A percentile compares a stretch with the other conserved stretches of the same genome.
These are phyloP conservation scores for Aspergillus sp. DNA, from an alignment of 2,329 filamentous ascomycete species.

Conservation along the genomic window DNA sequence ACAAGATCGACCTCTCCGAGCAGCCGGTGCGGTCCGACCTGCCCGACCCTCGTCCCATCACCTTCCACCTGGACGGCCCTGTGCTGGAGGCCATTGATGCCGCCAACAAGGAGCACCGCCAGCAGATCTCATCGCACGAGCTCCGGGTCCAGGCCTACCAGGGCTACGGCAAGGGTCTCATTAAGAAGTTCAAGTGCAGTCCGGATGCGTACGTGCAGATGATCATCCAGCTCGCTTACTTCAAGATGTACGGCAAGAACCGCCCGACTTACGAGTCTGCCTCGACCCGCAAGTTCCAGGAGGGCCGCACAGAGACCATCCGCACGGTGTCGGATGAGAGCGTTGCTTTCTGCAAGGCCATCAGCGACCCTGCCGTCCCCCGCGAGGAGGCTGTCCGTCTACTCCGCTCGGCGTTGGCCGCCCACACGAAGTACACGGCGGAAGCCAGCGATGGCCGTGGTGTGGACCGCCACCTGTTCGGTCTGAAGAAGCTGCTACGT, in stretches of 20 bases:
- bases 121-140: slow-evolving; percentile 83
- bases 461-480: slow-evolving; percentile 95
- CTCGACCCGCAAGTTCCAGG: slow-evolving; percentile 90
- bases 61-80: slow-evolving; percentile 74
- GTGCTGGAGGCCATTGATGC: slow-evolving; percentile 76
- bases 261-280: slow-evolving; percentile 97
- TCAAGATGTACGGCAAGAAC: slow-evolving; percentile 99
- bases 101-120: slow-evolving; percentile 75
- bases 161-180: slow-evolving; percentile 94
- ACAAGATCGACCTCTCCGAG: slow-evolving; percentile 88
- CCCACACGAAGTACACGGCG: slow-evolving; percentile 86
- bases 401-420: slow-evolving; percentile 78
- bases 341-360: slow-evolving; percentile 84
- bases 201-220: slow-evolving; percentile 98
- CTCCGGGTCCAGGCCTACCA: slow-evolving; percentile 94
- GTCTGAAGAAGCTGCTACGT: slow-evolving; percentile 84
- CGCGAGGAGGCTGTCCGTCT: slow-evolving; percentile 68
- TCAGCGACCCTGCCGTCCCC: slow-evolving; percentile 68
- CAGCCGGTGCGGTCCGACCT: slow-evolving; percentile 76
- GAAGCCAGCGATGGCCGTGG: slow-evolving; percentile 90
- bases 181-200: slow-evolving; percentile 99
- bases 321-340: slow-evolving; percentile 88
- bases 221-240: slow-evolving; percentile 96
- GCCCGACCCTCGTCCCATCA: slow-evolving; percentile 74
- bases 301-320: slow-evolving; percentile 94